Base-by-base conservation (phyloP, 2,329 filamentous ascomycete species). In the Alternaria sp. region DNA sequence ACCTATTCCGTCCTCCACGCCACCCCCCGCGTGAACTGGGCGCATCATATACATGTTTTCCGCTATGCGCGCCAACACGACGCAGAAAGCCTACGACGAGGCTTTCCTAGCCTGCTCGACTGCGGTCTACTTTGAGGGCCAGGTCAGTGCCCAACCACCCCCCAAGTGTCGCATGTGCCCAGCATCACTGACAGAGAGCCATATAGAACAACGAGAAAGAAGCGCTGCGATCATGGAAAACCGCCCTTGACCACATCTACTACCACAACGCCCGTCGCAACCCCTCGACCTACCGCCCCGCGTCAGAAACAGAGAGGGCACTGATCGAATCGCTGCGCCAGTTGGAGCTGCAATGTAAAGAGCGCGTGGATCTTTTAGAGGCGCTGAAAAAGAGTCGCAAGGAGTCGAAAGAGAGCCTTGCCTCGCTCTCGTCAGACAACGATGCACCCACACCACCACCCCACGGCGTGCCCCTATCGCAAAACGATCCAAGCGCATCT, bases 61-160 rank as follows among this genome's bases (percentile, higher is more conserved):
- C 44, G 66, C 61, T 36, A 86, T 86, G 82, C 84, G 85, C 76
- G 83, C 83, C 79, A 89, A 89, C 77, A 89, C 89, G 66, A 89
- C 97, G 80, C 95, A 98, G 83, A 97, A 97, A 87, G 97, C 93
- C 59, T 98, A 98, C 83, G 95, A 98, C 83, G 93, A 98, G 81
- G 94, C 92, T 81, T 97, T 97, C 82, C 83, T 97, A 73, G 93
- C 91, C 77, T 97, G 94, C 82, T 97, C 94, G 13, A 98, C 94
- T 2, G 95, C 95, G 43, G 92, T 97, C 57, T 97, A 97, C 82
- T 97, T 97, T 80, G 96, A 99, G 83, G 89, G 91, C 78, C 91
- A 96, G 88, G 93, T 96, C 30, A 56, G 82, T 68, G 70, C 53
- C 62, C 54, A 53, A 44, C 59, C 49, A 49, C 51, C n/a, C 40